Base-by-base conservation (phyloP, 2,329 filamentous ascomycete genomes). In the Pseudogymnoascus sp. region DNA sequence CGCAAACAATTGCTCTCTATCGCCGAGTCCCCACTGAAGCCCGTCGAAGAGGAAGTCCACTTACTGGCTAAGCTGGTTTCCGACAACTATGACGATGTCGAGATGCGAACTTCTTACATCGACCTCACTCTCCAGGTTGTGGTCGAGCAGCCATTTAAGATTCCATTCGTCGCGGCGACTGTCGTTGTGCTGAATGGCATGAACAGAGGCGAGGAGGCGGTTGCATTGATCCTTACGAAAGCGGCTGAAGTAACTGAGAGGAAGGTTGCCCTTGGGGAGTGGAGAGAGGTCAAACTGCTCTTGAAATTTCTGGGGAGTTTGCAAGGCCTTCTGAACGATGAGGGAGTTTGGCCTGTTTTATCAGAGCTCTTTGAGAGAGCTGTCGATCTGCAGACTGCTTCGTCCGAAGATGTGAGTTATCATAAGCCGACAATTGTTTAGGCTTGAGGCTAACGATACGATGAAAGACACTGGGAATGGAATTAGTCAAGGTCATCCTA, bases 401-500 rank as follows among this genome's bases (percentile, higher is more conserved):
- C 91, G 70, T 93, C 90, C 14, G 93, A 97, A 71, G 93, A 98
- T 78, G 91, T 95, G 76, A 80, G 89, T 81, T 50, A 37, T 16
- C 16, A 56, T 33, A 56, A 56, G 10, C 14, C n/a, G 10, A 60
- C 11, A 19, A 24, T 31, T 38, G 4, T 43, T 24, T 12, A 38
- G 19, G 11, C 12, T 19, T 26, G 19, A 2, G 6, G 28, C 38
- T 46, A 53, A 63, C 33, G 16, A 53, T 28, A 16, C 59, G 19
- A 35, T 11, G 24, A 43, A 87, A 87, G 83, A 87, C 84, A 0
- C 84, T 88, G 66, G 85, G 85, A 59, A 87, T 96, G 43, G 95
- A 98, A 78, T 84, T 99, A 35, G 92, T 97, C 74, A 98, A 97
- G 77, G 93, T 97, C 70, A 97, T 99, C 68, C 85, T 98, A 50